These are phyloP conservation scores for Alternaria solani DNA, from an alignment of 2,329 filamentous ascomycete species.

Conservation along the genomic window DNA sequence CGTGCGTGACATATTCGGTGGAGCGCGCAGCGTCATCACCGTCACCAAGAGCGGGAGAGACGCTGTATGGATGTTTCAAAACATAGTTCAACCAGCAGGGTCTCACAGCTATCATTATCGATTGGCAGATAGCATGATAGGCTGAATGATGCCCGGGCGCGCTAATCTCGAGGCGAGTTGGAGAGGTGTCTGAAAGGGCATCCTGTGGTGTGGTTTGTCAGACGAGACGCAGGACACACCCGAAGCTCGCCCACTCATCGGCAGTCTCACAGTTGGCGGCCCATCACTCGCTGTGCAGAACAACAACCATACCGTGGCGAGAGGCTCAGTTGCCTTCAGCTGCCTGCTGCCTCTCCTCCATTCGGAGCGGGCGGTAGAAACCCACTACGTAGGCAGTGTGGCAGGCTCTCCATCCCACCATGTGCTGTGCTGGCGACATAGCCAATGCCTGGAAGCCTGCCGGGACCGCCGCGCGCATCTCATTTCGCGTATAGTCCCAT, in stretches of 20 bases:
- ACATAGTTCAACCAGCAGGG: slow-evolving; percentile 41
- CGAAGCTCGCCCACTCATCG: slow-evolving; percentile 16
- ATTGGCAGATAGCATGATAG: slow-evolving; percentile 48
- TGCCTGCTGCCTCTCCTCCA: slow-evolving; percentile 17
- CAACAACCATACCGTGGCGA: slow-evolving; percentile 21
- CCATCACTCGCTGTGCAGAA: slow-evolving; percentile 10
- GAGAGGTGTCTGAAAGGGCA: slow-evolving; percentile 18
- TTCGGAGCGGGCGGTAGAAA: slow-evolving; percentile 31
- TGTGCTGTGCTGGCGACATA: slow-evolving; percentile 20
- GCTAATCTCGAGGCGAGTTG: slow-evolving; percentile 30
- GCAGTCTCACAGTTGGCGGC: slow-evolving; percentile 8
- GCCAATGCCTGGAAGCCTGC: slow-evolving; percentile 33
- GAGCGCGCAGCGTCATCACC: slow-evolving; percentile 32
- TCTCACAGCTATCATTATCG: slow-evolving; percentile 49
- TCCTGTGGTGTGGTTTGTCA: slow-evolving; percentile 24
- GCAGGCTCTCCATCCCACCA: slow-evolving; percentile 28
- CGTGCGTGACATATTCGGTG: slow-evolving; percentile 32
- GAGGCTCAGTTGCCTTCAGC: slow-evolving; percentile 19
- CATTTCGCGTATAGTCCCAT: slow-evolving; percentile 45
- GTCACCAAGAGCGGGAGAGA: slow-evolving; percentile 29
- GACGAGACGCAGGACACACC: slow-evolving; percentile 32
- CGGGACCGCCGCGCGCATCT: slow-evolving; percentile 42
- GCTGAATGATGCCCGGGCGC: slow-evolving; percentile 36
- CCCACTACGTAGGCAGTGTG: slow-evolving; percentile 19
- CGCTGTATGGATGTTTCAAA: slow-evolving; percentile 47